A percentile compares a stretch with the other conserved stretches of the same genome.
Conservation (phyloP, 1,284 basidiomycete species). For the Trichosporon faecale region DNA sequence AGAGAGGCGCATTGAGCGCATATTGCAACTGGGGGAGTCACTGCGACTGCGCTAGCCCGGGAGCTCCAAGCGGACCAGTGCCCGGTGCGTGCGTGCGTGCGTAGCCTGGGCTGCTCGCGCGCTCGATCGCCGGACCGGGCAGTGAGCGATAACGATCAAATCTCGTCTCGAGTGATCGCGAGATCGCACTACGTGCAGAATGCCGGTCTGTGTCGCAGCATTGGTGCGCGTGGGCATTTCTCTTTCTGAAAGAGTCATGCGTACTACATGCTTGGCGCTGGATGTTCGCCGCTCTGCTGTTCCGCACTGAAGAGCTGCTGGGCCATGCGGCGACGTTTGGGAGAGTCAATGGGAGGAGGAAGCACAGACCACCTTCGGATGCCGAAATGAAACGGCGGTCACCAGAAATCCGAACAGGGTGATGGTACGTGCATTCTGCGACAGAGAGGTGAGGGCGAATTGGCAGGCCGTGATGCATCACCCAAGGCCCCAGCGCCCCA, state of each 20-base stretch:
- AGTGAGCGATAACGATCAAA: neutral
- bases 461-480: too few relatives aligned
- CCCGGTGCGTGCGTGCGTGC: too few relatives aligned
- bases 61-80: neutral
- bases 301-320: neutral
- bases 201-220: neutral
- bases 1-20: too few relatives aligned
- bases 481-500: too few relatives aligned
- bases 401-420: conserved; percentile 2
- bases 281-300: too few relatives aligned
- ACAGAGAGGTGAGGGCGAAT: too few relatives aligned
- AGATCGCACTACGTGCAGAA: neutral
- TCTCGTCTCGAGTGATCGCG: neutral
- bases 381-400: conserved; percentile 5
- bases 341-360: neutral
- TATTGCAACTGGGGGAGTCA: too few relatives aligned
- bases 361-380: neutral
- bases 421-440: neutral
- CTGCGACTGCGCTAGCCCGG: neutral
- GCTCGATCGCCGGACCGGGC: neutral
- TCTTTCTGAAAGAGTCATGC: neutral
- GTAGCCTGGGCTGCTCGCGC: neutral
- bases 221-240: neutral
- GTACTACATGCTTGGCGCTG: neutral
- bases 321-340: neutral